Percentiles rank a stretch among this genome's conserved stretches.
Conservation (phyloP, 345 rosid species). For the Populus simonii region DNA sequence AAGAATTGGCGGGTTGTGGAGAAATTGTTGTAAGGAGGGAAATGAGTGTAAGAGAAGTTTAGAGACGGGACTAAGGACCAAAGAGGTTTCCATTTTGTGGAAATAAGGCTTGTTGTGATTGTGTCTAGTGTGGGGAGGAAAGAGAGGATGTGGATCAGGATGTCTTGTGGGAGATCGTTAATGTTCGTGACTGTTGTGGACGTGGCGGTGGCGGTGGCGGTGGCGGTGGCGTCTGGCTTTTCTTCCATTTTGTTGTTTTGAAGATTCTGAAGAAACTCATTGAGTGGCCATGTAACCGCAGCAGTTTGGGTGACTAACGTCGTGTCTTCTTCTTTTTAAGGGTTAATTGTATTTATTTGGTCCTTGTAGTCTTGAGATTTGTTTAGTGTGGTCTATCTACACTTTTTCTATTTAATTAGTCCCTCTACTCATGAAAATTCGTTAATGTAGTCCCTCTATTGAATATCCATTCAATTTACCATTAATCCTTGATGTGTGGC, state of each 20-base stretch:
- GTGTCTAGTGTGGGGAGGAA: constrained; percentile 5
- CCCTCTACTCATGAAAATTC: too few relatives aligned
- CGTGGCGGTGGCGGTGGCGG: neutral
- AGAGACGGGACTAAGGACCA: neutral
- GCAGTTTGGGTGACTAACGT: neutral
- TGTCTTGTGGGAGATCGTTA: neutral
- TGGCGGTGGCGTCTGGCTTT: too few relatives aligned
- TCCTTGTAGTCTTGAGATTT: too few relatives aligned
- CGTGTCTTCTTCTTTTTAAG: too few relatives aligned
- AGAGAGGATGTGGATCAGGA: constrained; percentile 2
- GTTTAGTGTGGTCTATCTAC: too few relatives aligned
- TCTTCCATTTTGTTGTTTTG: neutral
- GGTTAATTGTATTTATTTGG: too few relatives aligned
- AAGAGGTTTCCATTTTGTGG: neutral
- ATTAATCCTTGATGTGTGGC: too few relatives aligned
- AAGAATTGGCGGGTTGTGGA: constrained; percentile 9
- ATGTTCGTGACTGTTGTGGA: neutral
- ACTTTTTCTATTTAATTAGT: too few relatives aligned
- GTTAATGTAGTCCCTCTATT: too few relatives aligned
- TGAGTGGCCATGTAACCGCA: too few relatives aligned
- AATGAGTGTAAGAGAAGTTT: neutral
- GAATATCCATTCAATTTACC: too few relatives aligned
- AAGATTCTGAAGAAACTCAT: neutral
- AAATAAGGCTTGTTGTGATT: constrained; percentile 1
- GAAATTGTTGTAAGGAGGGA: neutral